A percentile compares a stretch with the other conserved stretches of the same genome.
Evolutionary conservation across 2,329 filamentous ascomycete species (phyloP).

Genomic region (Aciculosporium take): DNA sequence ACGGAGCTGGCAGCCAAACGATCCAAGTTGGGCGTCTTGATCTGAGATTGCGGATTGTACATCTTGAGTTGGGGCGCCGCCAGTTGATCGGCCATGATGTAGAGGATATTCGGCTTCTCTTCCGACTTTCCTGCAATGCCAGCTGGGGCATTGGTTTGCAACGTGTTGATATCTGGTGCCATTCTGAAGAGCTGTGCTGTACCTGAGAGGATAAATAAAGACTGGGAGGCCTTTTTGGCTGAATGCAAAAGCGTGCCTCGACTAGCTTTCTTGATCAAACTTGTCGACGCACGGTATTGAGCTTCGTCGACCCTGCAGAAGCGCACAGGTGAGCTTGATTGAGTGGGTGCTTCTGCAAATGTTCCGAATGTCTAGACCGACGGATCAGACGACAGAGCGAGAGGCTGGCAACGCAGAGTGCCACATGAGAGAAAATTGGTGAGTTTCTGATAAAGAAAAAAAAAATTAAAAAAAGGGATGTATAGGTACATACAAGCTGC

Average conservation of each 20-base stretch:
- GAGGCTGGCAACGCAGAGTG: conserved; percentile 5
- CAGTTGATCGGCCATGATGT: conserved; percentile 96
- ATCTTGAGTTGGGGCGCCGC: conserved; percentile 83
- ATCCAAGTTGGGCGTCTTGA: conserved; percentile 85
- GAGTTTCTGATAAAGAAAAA: conserved; percentile 11
- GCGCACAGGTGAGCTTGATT: background rate
- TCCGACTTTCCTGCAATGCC: conserved; percentile 10
- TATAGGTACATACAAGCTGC: conserved; percentile 12
- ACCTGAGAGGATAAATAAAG: background rate
- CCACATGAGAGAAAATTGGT: conserved; percentile 8
- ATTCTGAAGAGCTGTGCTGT: conserved; percentile 26
- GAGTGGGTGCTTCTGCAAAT: background rate
- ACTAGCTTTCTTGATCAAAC: background rate
- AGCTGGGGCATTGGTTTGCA: conserved; percentile 39
- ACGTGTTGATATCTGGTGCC: conserved; percentile 62
- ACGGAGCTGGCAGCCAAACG: conserved; percentile 67
- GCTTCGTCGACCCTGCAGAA: background rate
- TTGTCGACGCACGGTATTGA: background rate
- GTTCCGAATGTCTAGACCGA: background rate
- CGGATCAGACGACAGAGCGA: conserved; percentile 4
- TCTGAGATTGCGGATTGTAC: conserved; percentile 76
- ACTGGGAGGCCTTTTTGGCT: background rate
- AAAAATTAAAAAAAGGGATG: too few relatives aligned
- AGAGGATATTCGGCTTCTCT: conserved; percentile 35
- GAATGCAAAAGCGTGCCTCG: background rate